These are phyloP conservation scores for Petunia axillaris DNA, from an alignment of 257 asterid species.

Conservation along the genomic window DNA sequence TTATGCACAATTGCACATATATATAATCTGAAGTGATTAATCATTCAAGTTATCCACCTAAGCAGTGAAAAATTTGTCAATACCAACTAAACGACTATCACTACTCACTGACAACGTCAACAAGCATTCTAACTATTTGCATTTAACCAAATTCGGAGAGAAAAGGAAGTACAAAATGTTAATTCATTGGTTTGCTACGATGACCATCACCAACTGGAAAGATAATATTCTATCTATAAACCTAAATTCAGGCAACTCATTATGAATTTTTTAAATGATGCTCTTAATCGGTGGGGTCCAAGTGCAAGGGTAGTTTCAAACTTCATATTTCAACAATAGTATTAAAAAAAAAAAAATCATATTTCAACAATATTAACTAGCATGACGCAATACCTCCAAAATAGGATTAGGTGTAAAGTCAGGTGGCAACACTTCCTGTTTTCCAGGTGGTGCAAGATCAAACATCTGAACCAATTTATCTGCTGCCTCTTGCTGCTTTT, in stretches of 20 bases:
- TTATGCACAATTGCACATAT: neutral
- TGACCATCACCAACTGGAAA: conserved; percentile 22
- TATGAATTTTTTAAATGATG: neutral
- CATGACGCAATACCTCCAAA: conserved; percentile 58
- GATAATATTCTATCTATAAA: neutral
- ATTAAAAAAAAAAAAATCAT: neutral
- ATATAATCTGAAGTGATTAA: neutral
- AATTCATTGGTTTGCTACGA: conserved; percentile 6
- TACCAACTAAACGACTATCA: neutral
- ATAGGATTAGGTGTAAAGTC: conserved; percentile 87
- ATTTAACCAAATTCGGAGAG: neutral
- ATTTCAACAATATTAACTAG: neutral
- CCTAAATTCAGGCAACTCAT: conserved; percentile 7
- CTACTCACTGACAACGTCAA: conserved; percentile 1
- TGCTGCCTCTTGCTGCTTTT: conserved; percentile 81
- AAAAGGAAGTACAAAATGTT: conserved; percentile 14
- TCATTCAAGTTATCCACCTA: conserved; percentile 14
- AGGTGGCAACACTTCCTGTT: conserved; percentile 80
- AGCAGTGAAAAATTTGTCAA: neutral
- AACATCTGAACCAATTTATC: conserved; percentile 88
- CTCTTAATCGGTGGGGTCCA: neutral
- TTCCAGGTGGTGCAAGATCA: conserved; percentile 80
- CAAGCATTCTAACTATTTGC: neutral
- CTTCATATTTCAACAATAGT: neutral
- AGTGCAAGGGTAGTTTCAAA: conserved; percentile 6